phyloP scores from a whole-genome alignment of 2,329 filamentous ascomycete genomes.

The Claviceps maximensis region DNA sequence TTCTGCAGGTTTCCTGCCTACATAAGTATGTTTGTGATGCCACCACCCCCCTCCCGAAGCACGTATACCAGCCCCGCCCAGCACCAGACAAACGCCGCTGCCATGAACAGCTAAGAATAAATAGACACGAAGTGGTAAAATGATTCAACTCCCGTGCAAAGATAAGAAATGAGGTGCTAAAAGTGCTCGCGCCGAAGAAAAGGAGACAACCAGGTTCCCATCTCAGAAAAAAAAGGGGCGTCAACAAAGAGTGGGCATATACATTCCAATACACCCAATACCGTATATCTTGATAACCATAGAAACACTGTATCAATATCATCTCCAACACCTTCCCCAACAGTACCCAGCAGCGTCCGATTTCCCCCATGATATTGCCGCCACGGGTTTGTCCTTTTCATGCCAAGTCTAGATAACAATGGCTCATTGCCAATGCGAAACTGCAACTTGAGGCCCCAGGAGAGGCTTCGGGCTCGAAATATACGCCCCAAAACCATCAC shows the following conservation, averaged over 20 bases:
- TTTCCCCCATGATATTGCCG: neutral
- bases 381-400: neutral
- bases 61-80: slow-evolving; percentile 1
- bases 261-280: neutral
- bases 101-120: slow-evolving; percentile 14
- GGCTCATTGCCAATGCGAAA: neutral
- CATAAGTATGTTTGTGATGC: slow-evolving; percentile 8
- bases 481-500: neutral
- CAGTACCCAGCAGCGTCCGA: neutral
- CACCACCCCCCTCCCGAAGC: slow-evolving; percentile 2
- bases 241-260: neutral
- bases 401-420: neutral
- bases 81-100: slow-evolving; percentile 20
- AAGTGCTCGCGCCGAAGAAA: slow-evolving; percentile 3
- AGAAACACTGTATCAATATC: neutral
- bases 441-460: neutral
- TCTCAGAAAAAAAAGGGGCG: neutral
- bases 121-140: slow-evolving; percentile 9
- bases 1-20: slow-evolving; percentile 9
- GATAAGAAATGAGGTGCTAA: slow-evolving; percentile 1
- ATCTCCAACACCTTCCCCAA: too few relatives aligned
- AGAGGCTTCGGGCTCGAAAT: neutral
- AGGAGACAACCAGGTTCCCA: neutral
- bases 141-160: slow-evolving; percentile 2
- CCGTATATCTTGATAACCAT: neutral